Evolutionary conservation across 805 yeast species (phyloP).

Genomic region (Sugiyamaella mastotermitis): DNA sequence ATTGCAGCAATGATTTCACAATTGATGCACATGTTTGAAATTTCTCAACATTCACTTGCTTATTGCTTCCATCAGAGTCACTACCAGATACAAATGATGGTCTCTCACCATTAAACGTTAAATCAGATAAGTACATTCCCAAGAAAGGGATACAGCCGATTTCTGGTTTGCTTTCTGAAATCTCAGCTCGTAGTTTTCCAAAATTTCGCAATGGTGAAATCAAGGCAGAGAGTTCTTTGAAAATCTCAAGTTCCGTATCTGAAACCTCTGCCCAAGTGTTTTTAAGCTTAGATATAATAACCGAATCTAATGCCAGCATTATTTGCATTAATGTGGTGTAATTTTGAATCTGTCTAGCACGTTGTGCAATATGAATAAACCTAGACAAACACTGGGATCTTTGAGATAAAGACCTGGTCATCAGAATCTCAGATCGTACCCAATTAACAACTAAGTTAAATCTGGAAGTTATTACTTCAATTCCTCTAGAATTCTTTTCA

Average conservation of each 20-base stretch:
- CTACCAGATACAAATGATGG: constrained; percentile 38
- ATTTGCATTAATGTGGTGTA: constrained; percentile 85
- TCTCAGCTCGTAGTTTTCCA: constrained; percentile 53
- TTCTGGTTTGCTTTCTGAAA: constrained; percentile 53
- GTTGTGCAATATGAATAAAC: constrained; percentile 79
- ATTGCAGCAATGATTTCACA: constrained; percentile 68
- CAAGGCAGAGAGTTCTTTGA: constrained; percentile 62
- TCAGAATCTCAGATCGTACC: constrained; percentile 80
- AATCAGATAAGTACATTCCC: constrained; percentile 78
- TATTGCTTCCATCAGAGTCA: constrained; percentile 23
- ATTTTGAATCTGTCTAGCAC: constrained; percentile 68
- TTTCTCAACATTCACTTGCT: constrained; percentile 66
- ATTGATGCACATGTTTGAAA: constrained; percentile 70
- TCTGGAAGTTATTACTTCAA: constrained; percentile 74
- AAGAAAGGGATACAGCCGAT: constrained; percentile 86
- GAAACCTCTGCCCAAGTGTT: constrained; percentile 72
- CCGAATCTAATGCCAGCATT: constrained; percentile 70
- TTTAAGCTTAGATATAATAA: constrained; percentile 49
- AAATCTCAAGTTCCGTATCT: constrained; percentile 62
- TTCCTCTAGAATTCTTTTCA: constrained; percentile 59
- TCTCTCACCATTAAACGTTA: constrained; percentile 66
- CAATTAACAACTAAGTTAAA: constrained; percentile 87
- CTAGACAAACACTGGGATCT: constrained; percentile 71
- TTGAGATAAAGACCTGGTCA: constrained; percentile 56
- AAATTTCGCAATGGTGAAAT: constrained; percentile 75